These are phyloP conservation scores for Termitomyces sp. DNA, from an alignment of 768 basidiomycete species.

Conservation along the genomic window DNA sequence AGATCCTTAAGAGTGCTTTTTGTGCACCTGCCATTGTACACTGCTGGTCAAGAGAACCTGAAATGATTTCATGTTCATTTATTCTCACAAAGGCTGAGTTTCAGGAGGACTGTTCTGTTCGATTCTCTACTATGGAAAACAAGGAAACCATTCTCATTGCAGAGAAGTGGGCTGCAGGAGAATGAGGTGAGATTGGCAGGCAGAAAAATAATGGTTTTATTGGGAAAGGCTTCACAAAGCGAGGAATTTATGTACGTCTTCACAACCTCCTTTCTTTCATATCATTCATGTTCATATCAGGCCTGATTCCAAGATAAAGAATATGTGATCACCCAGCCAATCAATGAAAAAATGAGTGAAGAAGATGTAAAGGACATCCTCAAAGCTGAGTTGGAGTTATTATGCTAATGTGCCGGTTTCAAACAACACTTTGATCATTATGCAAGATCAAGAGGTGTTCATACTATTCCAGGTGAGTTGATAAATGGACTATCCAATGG, in stretches of 20 bases:
- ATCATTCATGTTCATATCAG: neutral
- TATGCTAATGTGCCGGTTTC: neutral
- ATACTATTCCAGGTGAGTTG: too few species aligned
- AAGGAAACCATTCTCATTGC: neutral
- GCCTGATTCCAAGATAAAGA: slow-evolving; percentile 9
- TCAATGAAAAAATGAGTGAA: neutral
- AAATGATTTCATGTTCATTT: neutral
- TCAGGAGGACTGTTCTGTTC: too few species aligned
- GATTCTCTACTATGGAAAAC: too few species aligned
- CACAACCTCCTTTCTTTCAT: neutral
- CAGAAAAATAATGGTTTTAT: slow-evolving; percentile 12
- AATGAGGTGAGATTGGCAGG: neutral
- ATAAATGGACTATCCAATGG: too few species aligned
- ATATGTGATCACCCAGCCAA: slow-evolving; percentile 9
- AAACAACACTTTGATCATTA: slow-evolving; percentile 9
- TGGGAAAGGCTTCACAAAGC: slow-evolving; percentile 15
- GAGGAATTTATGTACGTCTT: slow-evolving; percentile 17
- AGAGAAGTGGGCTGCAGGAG: neutral
- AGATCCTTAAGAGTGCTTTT: too few species aligned
- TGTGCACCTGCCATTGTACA: too few species aligned
- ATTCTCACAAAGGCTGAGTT: neutral
- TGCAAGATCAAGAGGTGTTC: too few species aligned
- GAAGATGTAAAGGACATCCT: neutral
- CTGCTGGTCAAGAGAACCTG: neutral
- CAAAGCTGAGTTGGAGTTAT: neutral